These are phyloP conservation scores for Castanopsis chinensis DNA, from an alignment of 306 rosid genomes.

Conservation along the genomic window DNA sequence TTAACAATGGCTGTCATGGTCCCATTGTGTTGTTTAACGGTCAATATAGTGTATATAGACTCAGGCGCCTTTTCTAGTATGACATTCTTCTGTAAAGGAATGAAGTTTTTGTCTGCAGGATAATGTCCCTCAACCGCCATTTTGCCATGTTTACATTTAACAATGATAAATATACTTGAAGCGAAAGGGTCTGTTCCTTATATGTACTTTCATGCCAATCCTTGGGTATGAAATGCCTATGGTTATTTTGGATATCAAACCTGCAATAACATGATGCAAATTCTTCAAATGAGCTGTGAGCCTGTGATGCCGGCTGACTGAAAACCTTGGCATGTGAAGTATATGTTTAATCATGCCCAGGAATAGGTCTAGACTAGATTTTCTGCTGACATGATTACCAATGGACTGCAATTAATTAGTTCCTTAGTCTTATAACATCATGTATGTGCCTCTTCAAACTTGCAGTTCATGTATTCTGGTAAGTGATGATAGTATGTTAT, in stretches of 20 bases:
- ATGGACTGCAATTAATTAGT: neutral
- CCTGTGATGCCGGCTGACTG: neutral
- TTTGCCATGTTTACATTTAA: neutral
- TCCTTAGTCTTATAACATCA: neutral
- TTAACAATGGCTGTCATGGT: neutral
- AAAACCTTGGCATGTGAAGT: neutral
- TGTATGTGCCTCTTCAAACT: neutral
- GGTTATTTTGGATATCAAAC: neutral
- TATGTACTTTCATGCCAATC: neutral
- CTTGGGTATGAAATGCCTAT: neutral
- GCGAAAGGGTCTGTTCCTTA: neutral
- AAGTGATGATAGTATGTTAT: neutral
- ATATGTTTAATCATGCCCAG: neutral
- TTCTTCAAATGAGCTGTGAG: neutral
- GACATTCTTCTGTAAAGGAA: neutral
- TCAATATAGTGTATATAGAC: neutral
- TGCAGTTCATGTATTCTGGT: neutral
- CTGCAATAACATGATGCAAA: neutral
- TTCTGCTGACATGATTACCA: neutral
- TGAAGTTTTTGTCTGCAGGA: neutral
- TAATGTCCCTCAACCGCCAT: neutral
- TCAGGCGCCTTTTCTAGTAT: neutral
- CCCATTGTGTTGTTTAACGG: neutral
- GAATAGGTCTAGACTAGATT: neutral
- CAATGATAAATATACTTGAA: neutral